Evolutionary conservation across 1,139 yeast species (phyloP).

Genomic region (Geotrichum klebahnii): DNA sequence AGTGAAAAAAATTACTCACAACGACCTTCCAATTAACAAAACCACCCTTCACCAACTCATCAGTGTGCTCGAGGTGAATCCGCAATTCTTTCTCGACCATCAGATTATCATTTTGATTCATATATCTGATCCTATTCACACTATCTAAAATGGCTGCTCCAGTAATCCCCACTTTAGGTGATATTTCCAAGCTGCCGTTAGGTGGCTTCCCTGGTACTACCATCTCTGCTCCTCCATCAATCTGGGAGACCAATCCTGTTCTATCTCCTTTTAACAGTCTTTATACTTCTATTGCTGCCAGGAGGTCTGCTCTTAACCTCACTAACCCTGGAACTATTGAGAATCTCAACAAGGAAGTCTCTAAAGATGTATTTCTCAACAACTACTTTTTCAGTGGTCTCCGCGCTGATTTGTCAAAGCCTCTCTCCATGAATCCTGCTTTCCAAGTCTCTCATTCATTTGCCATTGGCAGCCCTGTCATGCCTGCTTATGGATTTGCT

Average conservation of each 20-base stretch:
- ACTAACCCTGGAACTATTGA: slow-evolving; percentile 93
- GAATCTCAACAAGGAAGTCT: slow-evolving; percentile 86
- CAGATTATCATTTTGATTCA: neutral
- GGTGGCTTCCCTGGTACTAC: slow-evolving; percentile 24
- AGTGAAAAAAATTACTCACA: neutral
- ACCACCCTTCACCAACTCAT: neutral
- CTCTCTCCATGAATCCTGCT: slow-evolving; percentile 85
- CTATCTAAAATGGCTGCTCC: slow-evolving; percentile 18
- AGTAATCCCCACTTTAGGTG: slow-evolving; percentile 31
- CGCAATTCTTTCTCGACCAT: neutral
- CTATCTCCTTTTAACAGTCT: slow-evolving; percentile 76
- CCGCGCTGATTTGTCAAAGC: slow-evolving; percentile 93
- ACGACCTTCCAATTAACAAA: neutral
- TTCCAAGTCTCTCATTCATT: slow-evolving; percentile 97
- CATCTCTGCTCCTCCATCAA: slow-evolving; percentile 31
- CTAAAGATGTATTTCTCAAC: slow-evolving; percentile 84
- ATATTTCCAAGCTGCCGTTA: slow-evolving; percentile 26
- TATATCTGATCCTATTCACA: neutral
- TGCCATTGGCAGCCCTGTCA: slow-evolving; percentile 76
- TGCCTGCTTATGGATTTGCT: slow-evolving; percentile 89
- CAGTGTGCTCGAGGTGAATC: neutral
- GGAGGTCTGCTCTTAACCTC: slow-evolving; percentile 77
- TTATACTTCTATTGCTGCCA: slow-evolving; percentile 64
- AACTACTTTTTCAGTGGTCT: slow-evolving; percentile 93
- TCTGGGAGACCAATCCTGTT: slow-evolving; percentile 85